Percentiles rank a stretch among this genome's conserved stretches.
These are phyloP conservation scores for Tieghemostelium lacteum DNA, from an alignment of 78 protist genomes.

Conservation along the genomic window DNA sequence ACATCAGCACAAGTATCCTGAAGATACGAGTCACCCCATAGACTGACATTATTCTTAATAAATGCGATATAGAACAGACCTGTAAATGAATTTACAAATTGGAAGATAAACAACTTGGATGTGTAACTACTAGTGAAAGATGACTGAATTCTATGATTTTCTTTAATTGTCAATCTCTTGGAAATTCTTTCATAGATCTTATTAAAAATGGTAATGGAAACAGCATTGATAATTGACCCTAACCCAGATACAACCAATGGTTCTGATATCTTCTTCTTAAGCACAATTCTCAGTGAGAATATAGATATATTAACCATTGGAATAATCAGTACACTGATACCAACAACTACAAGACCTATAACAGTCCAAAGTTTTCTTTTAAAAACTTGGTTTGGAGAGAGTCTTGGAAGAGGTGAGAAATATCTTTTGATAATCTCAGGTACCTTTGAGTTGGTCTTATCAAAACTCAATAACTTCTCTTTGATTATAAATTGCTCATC, in stretches of 20 bases:
- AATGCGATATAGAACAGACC: conserved; percentile 88
- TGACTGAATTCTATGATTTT: conserved; percentile 13
- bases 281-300: conserved; percentile 12
- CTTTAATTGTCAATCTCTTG: neutral
- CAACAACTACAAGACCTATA: neutral
- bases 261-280: neutral
- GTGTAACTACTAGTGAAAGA: conserved; percentile 15
- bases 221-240: conserved; percentile 21
- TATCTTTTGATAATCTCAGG: neutral
- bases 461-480: too few relatives aligned
- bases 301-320: conserved; percentile 22
- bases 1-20: conserved; percentile 6
- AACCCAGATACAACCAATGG: neutral
- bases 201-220: conserved; percentile 16
- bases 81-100: conserved; percentile 85
- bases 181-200: conserved; percentile 11
- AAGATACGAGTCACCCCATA: conserved; percentile 37
- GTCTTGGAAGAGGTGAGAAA: neutral
- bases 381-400: neutral
- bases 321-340: neutral
- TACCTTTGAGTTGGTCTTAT: neutral
- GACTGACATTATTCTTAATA: conserved; percentile 33
- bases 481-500: neutral
- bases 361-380: neutral
- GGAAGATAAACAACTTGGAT: conserved; percentile 83